These are phyloP conservation scores for Coniochaeta prunicola DNA, from an alignment of 2,329 filamentous ascomycete species.

Conservation along the genomic window DNA sequence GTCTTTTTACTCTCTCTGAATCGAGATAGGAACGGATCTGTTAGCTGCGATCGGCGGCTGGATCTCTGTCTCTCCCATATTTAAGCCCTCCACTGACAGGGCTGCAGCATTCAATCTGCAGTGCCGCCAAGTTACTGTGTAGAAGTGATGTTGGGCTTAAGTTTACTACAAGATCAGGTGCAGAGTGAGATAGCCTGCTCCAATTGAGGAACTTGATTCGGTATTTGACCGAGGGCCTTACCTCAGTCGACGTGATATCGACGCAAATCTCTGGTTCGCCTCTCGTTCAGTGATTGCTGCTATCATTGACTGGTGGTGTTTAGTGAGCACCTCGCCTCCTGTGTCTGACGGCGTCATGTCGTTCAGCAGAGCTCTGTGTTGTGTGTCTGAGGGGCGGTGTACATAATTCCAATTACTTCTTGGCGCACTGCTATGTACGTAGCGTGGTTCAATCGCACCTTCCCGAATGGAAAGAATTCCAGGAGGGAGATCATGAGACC, in stretches of 20 bases:
- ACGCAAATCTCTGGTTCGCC: no score
- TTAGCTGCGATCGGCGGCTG: neutral
- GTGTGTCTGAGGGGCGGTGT: neutral
- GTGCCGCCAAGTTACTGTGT: neutral
- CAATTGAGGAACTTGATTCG: neutral
- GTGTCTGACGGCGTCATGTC: no score
- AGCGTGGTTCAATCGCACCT: neutral
- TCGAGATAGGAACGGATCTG: neutral
- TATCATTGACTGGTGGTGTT: no score
- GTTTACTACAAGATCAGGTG: neutral
- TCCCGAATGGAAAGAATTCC: neutral
- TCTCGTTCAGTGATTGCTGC: no score
- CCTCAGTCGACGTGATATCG: no score
- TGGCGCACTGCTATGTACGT: neutral
- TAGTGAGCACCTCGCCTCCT: no score
- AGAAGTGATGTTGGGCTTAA: neutral
- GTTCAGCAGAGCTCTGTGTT: no score
- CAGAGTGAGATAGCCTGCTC: neutral
- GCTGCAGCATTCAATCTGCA: neutral
- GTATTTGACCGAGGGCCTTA: no score
- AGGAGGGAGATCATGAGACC: neutral
- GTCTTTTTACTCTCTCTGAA: neutral
- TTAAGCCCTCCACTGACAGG: neutral
- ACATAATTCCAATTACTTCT: neutral
- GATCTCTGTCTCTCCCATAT: neutral